Evolutionary conservation across 345 rosid genomes (phyloP).

Genomic region (Citrus maxima): DNA sequence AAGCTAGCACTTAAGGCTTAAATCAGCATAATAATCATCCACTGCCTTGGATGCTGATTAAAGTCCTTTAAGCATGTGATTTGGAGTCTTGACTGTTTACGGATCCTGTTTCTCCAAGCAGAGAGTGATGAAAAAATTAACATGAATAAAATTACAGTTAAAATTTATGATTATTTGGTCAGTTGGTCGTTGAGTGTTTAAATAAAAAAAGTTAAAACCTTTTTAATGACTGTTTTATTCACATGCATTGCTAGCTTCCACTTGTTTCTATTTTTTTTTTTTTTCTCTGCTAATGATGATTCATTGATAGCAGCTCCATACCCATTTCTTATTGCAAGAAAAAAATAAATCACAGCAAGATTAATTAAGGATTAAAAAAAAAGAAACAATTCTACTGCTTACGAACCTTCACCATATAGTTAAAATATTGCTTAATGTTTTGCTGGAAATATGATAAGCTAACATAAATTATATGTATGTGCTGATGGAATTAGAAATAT

Average conservation of each 20-base stretch:
- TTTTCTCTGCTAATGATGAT: conserved; percentile 14
- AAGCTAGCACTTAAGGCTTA: neutral
- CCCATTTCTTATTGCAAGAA: neutral
- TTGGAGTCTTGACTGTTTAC: conserved; percentile 3
- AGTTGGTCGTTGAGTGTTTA: neutral
- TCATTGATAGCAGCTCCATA: conserved; percentile 5
- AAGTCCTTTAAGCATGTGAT: conserved; percentile 40
- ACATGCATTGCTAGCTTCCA: conserved; percentile 23
- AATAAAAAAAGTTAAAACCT: neutral
- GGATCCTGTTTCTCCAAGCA: conserved; percentile 18
- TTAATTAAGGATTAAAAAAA: neutral
- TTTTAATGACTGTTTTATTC: conserved; percentile 35
- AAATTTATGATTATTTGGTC: neutral
- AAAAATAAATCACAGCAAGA: neutral
- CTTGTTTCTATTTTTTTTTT: neutral
- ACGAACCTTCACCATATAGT: neutral
- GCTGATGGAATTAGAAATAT: conserved; percentile 6
- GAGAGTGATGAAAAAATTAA: neutral
- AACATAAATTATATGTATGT: neutral
- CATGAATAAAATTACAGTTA: neutral
- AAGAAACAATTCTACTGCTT: neutral
- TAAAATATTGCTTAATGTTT: neutral
- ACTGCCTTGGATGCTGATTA: conserved; percentile 46
- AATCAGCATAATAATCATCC: conserved; percentile 10
- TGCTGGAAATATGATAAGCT: neutral